phyloP scores from a whole-genome alignment of 176 grass and related monocot species.

The Saccharum officinarum region DNA sequence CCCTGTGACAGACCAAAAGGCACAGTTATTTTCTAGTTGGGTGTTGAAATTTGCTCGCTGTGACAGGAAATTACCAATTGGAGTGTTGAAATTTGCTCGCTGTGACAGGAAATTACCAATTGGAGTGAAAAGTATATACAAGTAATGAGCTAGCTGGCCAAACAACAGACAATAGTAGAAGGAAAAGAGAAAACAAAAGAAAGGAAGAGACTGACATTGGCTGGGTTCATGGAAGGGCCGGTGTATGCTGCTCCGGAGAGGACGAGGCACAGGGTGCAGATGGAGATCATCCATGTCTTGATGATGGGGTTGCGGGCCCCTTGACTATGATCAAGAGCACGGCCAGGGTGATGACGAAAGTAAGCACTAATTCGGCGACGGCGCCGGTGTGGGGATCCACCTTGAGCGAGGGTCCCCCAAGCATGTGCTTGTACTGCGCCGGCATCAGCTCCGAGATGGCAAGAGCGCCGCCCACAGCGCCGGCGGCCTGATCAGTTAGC shows the following conservation, averaged over 20 bases:
- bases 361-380: slow-evolving; percentile 58
- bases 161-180: background rate
- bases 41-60: background rate
- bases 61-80: background rate
- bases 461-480: slow-evolving; percentile 34
- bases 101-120: background rate
- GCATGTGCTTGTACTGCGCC: slow-evolving; percentile 32
- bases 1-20: background rate
- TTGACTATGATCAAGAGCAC: slow-evolving; percentile 52
- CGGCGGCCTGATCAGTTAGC: slow-evolving; percentile 20
- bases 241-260: slow-evolving; percentile 29
- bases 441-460: slow-evolving; percentile 36
- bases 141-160: background rate
- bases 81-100: background rate
- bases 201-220: slow-evolving; percentile 18
- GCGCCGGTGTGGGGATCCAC: slow-evolving; percentile 51
- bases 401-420: slow-evolving; percentile 30
- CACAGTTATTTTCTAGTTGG: background rate
- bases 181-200: background rate
- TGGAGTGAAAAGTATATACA: background rate
- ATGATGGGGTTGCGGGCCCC: slow-evolving; percentile 31
- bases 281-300: slow-evolving; percentile 33
- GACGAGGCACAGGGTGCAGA: slow-evolving; percentile 18
- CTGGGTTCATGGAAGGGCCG: slow-evolving; percentile 33
- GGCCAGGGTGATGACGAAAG: slow-evolving; percentile 58